Base-by-base conservation (phyloP, 257 asterid species). In the Eustoma russellianum region DNA sequence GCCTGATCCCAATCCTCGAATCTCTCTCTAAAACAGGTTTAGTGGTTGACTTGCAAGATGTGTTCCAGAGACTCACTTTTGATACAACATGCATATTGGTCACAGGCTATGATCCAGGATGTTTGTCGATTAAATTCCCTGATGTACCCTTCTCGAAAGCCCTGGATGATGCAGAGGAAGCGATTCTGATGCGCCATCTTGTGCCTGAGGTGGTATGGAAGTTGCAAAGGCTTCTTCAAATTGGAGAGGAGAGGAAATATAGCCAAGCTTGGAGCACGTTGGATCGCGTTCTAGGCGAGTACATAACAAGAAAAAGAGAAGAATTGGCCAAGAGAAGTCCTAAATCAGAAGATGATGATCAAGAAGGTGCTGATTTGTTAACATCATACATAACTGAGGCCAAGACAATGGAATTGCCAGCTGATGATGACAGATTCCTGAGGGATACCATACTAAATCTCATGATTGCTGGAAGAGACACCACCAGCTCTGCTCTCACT, bases 381-480 rank as follows among this genome's bases (percentile, higher is more conserved):
- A 73, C 88, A 19, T 74, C 79, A n/a, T 79, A 71, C 56, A 74
- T 83, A 13, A 60, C 16, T 17, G 74, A 71, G 5, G 75, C 53
- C 2, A 46, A 13, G 60, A 44, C 6, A 62, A 52, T 46, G 56
- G 54, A 59, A 49, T 6, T 55, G 19, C 18, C 2, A 19, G 3
- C 59, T 9, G 52, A 45, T 17, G 50, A 48, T 17, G 72, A 75
- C 14, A 57, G 49, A 64, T 80, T 70, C 70, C 50, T 83, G 66
- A 74, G 93, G 59, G 93, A 83, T 33, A 73, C 82, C 1, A 60
- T 80, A 35, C 53, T 83, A 60, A 83, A 80, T 46, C 60, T 80
- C 0, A 79, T 83, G 88, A 74, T 83, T 9, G 93, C 93, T 0
- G 85, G 88, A 14, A 63, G 88, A 6, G 85, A 83, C 77, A 79